phyloP scores from a whole-genome alignment of 495 filamentous ascomycete species.

The Neurospora sp. region DNA sequence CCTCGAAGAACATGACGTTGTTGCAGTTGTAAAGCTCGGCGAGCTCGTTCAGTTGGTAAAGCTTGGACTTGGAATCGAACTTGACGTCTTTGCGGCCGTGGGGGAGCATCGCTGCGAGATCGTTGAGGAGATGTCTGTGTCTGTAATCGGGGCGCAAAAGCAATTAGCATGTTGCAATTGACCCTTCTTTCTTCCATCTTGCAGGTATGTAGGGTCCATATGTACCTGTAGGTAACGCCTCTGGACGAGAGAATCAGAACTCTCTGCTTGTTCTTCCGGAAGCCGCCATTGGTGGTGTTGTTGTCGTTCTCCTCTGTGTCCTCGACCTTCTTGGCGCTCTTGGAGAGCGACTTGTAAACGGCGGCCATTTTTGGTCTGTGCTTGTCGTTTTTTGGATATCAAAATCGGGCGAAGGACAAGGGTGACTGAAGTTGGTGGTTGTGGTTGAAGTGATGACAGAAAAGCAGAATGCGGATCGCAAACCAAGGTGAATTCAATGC shows the following conservation, averaged over 20 bases:
- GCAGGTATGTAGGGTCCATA: neutral
- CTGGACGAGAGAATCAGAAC: conserved; percentile 83
- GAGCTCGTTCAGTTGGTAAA: conserved; percentile 88
- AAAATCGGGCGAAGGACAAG: neutral
- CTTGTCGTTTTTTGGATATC: neutral
- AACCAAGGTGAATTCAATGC: neutral
- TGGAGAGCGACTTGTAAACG: conserved; percentile 88
- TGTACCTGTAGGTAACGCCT: conserved; percentile 79
- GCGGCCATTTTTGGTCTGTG: conserved; percentile 59
- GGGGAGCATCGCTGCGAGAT: conserved; percentile 79
- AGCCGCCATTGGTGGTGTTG: conserved; percentile 23
- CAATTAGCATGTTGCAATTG: conserved; percentile 1
- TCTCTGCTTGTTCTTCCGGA: conserved; percentile 58
- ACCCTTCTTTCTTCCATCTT: neutral
- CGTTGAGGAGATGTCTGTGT: conserved; percentile 87
- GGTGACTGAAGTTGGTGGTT: conserved; percentile 1
- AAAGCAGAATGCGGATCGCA: neutral
- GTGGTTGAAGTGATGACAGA: conserved; percentile 1
- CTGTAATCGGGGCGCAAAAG: conserved; percentile 28
- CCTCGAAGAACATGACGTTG: conserved; percentile 95
- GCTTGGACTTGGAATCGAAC: conserved; percentile 89
- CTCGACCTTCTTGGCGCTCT: conserved; percentile 37
- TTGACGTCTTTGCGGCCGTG: conserved; percentile 93
- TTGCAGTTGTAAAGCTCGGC: conserved; percentile 99
- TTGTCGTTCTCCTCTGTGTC: conserved; percentile 24